Conservation (phyloP, 2,329 filamentous ascomycete genomes). For the Nemania serpens region DNA sequence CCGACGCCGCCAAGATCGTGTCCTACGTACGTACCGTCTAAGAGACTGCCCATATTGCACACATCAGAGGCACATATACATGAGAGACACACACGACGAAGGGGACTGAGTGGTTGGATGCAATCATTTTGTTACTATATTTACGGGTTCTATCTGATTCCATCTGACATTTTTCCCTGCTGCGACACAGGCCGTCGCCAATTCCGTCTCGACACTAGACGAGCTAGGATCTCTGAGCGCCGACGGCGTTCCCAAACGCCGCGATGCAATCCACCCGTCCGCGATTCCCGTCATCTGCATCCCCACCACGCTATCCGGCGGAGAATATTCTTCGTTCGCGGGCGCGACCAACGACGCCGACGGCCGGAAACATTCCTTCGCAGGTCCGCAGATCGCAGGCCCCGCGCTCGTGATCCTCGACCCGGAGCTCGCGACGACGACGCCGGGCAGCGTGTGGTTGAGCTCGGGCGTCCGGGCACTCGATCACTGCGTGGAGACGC, state of each 20-base stretch:
- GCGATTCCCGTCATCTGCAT: conserved; percentile 42
- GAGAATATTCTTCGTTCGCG: conserved; percentile 43
- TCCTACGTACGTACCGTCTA: conserved; percentile 39
- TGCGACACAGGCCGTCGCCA: conserved; percentile 49
- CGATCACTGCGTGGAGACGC: conserved; percentile 42
- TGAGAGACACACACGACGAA: not conserved
- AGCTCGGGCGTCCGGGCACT: conserved; percentile 53
- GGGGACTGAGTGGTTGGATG: not conserved
- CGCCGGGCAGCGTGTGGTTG: conserved; percentile 59
- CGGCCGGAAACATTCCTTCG: conserved; percentile 39
- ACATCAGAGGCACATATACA: not conserved
- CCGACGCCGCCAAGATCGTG: conserved; percentile 59
- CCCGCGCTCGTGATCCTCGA: conserved; percentile 61
- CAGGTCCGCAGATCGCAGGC: conserved; percentile 44
- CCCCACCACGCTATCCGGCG: conserved; percentile 44
- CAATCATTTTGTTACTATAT: not conserved
- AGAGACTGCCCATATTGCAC: too few relatives aligned
- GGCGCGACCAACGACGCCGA: conserved; percentile 39
- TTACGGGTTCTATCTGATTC: too few relatives aligned
- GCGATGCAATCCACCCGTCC: conserved; percentile 28
- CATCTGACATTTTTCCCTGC: too few relatives aligned
- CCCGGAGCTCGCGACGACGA: conserved; percentile 54
- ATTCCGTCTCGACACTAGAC: conserved; percentile 45
- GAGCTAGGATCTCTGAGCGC: conserved; percentile 46
- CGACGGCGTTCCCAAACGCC: conserved; percentile 32